Conservation (phyloP, 1,139 yeast species). For the Geotrichum bryndzae region DNA sequence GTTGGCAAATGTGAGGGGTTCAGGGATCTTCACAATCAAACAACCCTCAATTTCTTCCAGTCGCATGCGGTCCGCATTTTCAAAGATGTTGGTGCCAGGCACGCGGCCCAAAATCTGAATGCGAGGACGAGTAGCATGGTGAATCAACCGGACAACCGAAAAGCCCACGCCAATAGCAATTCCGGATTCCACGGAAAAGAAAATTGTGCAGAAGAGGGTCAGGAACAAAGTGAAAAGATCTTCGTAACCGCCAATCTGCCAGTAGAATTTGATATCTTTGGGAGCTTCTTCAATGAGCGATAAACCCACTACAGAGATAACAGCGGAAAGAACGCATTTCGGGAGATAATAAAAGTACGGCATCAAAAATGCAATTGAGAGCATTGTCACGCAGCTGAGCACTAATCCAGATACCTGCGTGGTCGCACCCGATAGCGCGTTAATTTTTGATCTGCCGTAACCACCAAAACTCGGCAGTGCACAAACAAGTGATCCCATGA, state of each 20-base stretch:
- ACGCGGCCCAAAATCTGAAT: conserved; percentile 83
- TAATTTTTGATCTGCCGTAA: conserved; percentile 86
- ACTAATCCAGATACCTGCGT: conserved; percentile 79
- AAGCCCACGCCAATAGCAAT: conserved; percentile 79
- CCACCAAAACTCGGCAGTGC: conserved; percentile 95
- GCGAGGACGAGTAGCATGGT: conserved; percentile 79
- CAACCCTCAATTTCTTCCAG: conserved; percentile 78
- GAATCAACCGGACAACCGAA: conserved; percentile 72
- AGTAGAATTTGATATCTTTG: conserved; percentile 65
- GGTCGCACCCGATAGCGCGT: conserved; percentile 78
- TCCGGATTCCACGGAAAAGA: conserved; percentile 85
- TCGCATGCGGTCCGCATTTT: conserved; percentile 59
- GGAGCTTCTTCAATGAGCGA: conserved; percentile 85
- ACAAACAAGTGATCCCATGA: conserved; percentile 63
- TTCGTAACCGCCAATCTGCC: conserved; percentile 65
- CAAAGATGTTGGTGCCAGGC: conserved; percentile 69
- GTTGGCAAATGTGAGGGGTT: conserved; percentile 88
- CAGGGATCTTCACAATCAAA: conserved; percentile 80
- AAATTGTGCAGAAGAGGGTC: conserved; percentile 65
- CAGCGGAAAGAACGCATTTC: conserved; percentile 71
- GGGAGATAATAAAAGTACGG: conserved; percentile 71
- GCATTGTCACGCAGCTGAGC: conserved; percentile 66
- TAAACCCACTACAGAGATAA: conserved; percentile 74
- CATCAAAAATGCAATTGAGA: conserved; percentile 58
- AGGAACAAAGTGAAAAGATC: conserved; percentile 70